Base-by-base conservation (phyloP, 495 filamentous ascomycete species). In the Parachaetomium inaequale region DNA sequence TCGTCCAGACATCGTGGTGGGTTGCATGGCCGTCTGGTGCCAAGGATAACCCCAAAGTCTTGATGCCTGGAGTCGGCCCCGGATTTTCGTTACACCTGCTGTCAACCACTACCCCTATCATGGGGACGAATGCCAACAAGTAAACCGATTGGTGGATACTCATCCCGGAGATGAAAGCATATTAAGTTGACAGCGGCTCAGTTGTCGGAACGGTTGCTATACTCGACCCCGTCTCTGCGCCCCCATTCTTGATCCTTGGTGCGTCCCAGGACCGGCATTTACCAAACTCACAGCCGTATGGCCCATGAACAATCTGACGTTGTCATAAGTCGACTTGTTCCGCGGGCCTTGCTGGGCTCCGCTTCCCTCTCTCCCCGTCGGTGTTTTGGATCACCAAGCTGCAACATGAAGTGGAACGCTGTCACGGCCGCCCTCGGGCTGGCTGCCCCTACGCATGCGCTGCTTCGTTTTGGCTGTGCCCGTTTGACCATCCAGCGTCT, bases 391-490 rank as follows among this genome's bases (percentile, higher is more conserved):
- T 31, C 47, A 19, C 21, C 12, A 61, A n/a, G n/a, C 12, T 25
- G 4, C 10, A 51, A 25, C 10, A 81, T 77, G 77, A 71, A 76
- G 73, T 70, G 71, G 66, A 72, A 77, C 43, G 63, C 66, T 21
- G 63, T 76, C 45, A 49, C 76, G 62, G 71, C 74, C 23, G 76
- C 72, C 67, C 65, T 75, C n/a, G 78, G 79, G 69, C 74, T 82
- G 26, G 69, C 40, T n/a, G 68, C 78, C 66, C 76, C 78, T 7
- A 46, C 63, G 32, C 31, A 40, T 12, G 69, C 65, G 28, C 55
- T 85, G 65, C 75, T 90, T 26, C 88, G 88, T 0, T 88, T 91
- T 69, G 87, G 87, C 10, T 89, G 71, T 40, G 63, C 71, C 8
- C 61, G 63, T 31, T 54, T 72, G 19, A 68, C 63, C 7, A 55